Evolutionary conservation across 768 basidiomycete genomes (phyloP).

Genomic region (Pisolithus albus): DNA sequence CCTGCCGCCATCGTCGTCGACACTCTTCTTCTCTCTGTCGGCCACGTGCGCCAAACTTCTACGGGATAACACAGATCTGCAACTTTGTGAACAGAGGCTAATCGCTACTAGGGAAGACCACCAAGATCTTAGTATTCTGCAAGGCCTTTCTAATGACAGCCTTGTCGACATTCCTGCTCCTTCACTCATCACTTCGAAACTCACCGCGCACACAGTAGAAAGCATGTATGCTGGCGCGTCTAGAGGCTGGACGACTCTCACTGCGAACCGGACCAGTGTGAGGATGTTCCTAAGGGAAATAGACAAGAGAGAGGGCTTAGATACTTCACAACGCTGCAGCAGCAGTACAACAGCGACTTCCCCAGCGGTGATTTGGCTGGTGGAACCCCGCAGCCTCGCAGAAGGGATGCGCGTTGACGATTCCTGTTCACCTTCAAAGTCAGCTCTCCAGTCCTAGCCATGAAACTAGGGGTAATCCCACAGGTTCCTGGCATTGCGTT

Average conservation of each 20-base stretch:
- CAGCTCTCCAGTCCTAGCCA: no score
- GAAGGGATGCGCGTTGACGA: slow-evolving; percentile 44
- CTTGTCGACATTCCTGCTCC: slow-evolving; percentile 40
- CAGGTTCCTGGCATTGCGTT: not conserved
- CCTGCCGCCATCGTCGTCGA: not conserved
- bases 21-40: slow-evolving; percentile 45
- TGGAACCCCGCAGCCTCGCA: slow-evolving; percentile 75
- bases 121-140: no score
- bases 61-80: slow-evolving; percentile 30
- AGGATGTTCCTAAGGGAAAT: slow-evolving; percentile 68
- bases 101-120: not conserved
- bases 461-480: no score
- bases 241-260: slow-evolving; percentile 78
- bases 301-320: slow-evolving; percentile 6
- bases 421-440: not conserved
- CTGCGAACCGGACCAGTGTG: slow-evolving; percentile 76
- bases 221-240: slow-evolving; percentile 65
- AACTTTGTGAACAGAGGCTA: no score
- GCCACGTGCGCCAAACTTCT: slow-evolving; percentile 51
- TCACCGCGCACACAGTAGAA: slow-evolving; percentile 73
- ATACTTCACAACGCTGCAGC: not conserved
- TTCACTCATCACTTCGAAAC: slow-evolving; percentile 47
- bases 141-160: not conserved
- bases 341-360: not conserved
- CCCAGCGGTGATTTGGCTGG: slow-evolving; percentile 56